Evolutionary conservation across 441 rosid species (phyloP).

Genomic region (Syzygium syzygioides): DNA sequence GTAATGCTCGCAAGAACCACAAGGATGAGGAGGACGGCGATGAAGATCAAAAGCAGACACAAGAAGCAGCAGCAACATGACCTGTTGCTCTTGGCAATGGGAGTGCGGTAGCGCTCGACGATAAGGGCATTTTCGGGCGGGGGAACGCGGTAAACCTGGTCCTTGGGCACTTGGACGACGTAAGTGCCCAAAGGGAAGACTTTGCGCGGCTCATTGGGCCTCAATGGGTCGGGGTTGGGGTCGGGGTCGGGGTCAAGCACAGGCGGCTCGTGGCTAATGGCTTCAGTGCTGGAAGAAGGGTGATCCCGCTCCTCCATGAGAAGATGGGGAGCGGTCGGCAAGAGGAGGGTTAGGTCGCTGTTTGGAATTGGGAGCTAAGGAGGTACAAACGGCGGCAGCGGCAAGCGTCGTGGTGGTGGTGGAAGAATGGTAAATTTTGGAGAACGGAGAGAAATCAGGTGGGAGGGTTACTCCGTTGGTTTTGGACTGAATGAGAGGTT

Average conservation of each 20-base stretch:
- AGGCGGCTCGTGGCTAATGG: neutral
- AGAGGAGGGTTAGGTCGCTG: neutral
- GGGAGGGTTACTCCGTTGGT: neutral
- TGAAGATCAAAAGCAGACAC: slow-evolving; percentile 3
- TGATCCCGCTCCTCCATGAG: slow-evolving; percentile 38
- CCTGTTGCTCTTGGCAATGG: neutral
- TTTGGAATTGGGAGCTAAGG: slow-evolving; percentile 2
- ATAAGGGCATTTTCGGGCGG: slow-evolving; percentile 40
- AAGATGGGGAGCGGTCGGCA: slow-evolving; percentile 23
- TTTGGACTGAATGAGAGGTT: neutral
- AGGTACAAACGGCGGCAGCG: neutral
- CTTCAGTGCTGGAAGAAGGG: neutral
- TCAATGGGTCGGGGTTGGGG: neutral
- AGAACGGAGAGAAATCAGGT: neutral
- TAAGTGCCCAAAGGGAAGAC: slow-evolving; percentile 27
- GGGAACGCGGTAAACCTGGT: slow-evolving; percentile 60
- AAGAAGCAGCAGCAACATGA: neutral
- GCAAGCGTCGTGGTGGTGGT: neutral
- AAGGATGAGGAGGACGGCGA: neutral
- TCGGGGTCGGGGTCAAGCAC: neutral
- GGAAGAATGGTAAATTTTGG: neutral
- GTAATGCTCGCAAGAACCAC: slow-evolving; percentile 11
- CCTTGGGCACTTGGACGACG: slow-evolving; percentile 53
- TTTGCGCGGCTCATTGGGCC: neutral
- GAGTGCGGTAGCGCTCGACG: slow-evolving; percentile 17